Evolutionary conservation across 257 asterid genomes (phyloP).

Genomic region (Thymus mandschuricus): DNA sequence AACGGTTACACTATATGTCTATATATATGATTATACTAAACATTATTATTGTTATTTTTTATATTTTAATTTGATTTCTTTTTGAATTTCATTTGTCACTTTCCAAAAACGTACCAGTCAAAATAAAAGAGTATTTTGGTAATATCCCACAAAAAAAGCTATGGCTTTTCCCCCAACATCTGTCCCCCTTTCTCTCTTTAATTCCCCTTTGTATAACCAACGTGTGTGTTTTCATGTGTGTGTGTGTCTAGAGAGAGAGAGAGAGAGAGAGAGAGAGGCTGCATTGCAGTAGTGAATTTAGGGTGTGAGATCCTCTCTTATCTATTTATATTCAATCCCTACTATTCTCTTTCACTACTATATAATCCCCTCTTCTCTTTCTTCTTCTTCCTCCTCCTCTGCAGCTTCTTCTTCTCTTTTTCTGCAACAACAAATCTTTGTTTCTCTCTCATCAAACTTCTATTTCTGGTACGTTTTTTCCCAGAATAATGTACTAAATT

Average conservation of each 20-base stretch:
- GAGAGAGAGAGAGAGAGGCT: conserved; percentile 10
- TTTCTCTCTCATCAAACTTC: conserved; percentile 33
- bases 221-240: conserved; percentile 42
- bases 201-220: conserved; percentile 38
- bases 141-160: conserved; percentile 65
- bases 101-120: conserved; percentile 70
- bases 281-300: conserved; percentile 20
- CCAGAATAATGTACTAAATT: background rate
- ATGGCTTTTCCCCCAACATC: conserved; percentile 53
- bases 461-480: conserved; percentile 34
- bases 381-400: too few species aligned
- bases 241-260: background rate
- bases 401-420: conserved; percentile 8
- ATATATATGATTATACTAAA: too few species aligned
- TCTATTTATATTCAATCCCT: conserved; percentile 41
- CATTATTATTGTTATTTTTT: background rate
- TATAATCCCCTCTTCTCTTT: background rate
- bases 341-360: conserved; percentile 32
- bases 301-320: conserved; percentile 13
- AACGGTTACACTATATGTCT: conserved; percentile 49
- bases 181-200: conserved; percentile 39
- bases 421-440: conserved; percentile 13
- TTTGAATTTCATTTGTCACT: conserved; percentile 41
- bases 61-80: background rate
- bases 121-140: conserved; percentile 64